Conservation (phyloP, 2,329 filamentous ascomycete species). For the Xylariaceae sp. region DNA sequence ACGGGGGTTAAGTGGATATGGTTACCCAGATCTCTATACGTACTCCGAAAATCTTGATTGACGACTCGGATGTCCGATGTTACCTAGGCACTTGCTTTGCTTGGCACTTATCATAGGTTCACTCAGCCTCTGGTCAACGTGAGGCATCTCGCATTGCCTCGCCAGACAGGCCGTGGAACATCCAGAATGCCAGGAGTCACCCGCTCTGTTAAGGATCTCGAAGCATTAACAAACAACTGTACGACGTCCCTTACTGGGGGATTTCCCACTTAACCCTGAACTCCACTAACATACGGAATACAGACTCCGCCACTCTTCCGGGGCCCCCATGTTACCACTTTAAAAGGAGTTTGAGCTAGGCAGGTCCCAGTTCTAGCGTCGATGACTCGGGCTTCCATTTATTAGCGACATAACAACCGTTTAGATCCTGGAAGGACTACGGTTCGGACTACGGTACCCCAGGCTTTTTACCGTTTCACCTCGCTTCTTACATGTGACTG, state of each 20-base stretch:
- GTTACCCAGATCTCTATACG: background rate
- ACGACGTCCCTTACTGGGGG: background rate
- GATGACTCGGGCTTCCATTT: background rate
- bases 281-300: background rate
- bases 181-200: background rate
- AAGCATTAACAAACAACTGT: background rate
- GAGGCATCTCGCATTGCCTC: background rate
- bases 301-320: background rate
- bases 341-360: background rate
- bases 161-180: background rate
- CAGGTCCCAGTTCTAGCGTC: background rate
- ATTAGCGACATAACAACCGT: background rate
- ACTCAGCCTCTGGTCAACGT: background rate
- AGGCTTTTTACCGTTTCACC: background rate
- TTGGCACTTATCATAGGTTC: background rate
- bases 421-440: background rate
- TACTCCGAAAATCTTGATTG: too few relatives aligned
- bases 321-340: background rate
- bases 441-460: background rate
- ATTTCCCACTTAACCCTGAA: background rate
- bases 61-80: too few relatives aligned
- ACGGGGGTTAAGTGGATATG: background rate
- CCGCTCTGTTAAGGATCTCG: too few relatives aligned
- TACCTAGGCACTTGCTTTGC: background rate
- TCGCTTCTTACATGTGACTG: background rate